Percentiles rank a stretch among this genome's conserved stretches.
These are phyloP conservation scores for Fomitopsis schrenkii DNA, from an alignment of 1,284 basidiomycete genomes.

Conservation along the genomic window DNA sequence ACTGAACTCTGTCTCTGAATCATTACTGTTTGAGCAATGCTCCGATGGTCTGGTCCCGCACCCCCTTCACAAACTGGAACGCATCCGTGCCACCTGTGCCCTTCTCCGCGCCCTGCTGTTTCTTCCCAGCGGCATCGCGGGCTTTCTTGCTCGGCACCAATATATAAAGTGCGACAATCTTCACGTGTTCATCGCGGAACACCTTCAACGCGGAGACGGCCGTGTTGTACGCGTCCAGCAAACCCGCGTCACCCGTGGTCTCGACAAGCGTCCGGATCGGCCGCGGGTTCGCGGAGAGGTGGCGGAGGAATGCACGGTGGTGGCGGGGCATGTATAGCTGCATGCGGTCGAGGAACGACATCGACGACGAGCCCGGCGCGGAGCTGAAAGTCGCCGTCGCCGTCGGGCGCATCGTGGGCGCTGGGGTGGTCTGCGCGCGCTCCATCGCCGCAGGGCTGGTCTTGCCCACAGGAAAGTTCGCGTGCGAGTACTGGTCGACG, in stretches of 20 bases:
- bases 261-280: constrained; percentile 53
- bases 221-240: constrained; percentile 68
- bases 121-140: constrained; percentile 32
- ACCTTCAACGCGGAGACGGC: constrained; percentile 73
- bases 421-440: constrained; percentile 4
- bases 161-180: constrained; percentile 84
- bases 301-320: constrained; percentile 85
- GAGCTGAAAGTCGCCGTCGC: constrained; percentile 13
- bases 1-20: neutral
- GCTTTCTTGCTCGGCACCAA: constrained; percentile 46
- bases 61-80: constrained; percentile 77
- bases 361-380: constrained; percentile 21
- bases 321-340: constrained; percentile 87
- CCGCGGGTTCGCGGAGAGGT: constrained; percentile 64
- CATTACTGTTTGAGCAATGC: constrained; percentile 23
- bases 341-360: constrained; percentile 76
- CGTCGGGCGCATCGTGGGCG: constrained; percentile 6
- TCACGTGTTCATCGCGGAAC: constrained; percentile 87
- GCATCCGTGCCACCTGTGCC: constrained; percentile 89
- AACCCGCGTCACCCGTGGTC: constrained; percentile 24
- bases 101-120: constrained; percentile 35
- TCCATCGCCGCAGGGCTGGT: constrained; percentile 17
- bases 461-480: constrained; percentile 27
- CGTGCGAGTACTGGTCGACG: constrained; percentile 60
- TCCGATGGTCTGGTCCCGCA: constrained; percentile 68